These are phyloP conservation scores for Strobilomyces confusus DNA, from an alignment of 768 basidiomycete genomes.

Conservation along the genomic window DNA sequence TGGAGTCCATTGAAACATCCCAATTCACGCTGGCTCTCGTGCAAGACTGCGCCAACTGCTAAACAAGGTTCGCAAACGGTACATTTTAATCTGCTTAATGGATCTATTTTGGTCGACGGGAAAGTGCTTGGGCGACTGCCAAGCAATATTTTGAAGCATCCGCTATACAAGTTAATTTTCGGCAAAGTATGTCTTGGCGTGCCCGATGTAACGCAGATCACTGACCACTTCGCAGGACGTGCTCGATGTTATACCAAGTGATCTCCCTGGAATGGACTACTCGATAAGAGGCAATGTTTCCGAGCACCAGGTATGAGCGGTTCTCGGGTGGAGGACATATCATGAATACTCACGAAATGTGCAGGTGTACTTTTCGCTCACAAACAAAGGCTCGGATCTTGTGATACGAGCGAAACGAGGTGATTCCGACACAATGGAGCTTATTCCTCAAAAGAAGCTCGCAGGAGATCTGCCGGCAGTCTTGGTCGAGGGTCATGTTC, in stretches of 20 bases:
- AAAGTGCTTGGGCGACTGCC: slow-evolving; percentile 37
- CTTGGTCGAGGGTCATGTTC: slow-evolving; percentile 21
- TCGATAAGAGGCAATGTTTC: slow-evolving; percentile 16
- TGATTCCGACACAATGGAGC: slow-evolving; percentile 9
- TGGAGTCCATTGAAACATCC: slow-evolving; percentile 19
- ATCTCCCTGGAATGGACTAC: slow-evolving; percentile 23
- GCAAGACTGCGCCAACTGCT: slow-evolving; percentile 5
- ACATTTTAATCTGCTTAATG: slow-evolving; percentile 37
- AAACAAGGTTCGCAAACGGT: slow-evolving; percentile 27
- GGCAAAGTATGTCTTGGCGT: slow-evolving; percentile 25
- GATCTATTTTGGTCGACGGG: slow-evolving; percentile 23
- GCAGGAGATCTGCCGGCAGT: slow-evolving; percentile 23
- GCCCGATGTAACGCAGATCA: background rate
- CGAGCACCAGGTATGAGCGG: slow-evolving; percentile 14
- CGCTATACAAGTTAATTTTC: slow-evolving; percentile 29
- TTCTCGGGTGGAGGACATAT: background rate
- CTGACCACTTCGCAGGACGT: background rate
- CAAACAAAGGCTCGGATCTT: background rate
- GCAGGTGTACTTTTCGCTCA: background rate
- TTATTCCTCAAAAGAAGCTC: slow-evolving; percentile 25
- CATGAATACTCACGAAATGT: background rate
- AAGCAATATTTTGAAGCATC: slow-evolving; percentile 21
- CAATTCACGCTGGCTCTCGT: slow-evolving; percentile 18
- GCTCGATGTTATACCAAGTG: slow-evolving; percentile 16
- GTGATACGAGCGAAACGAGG: slow-evolving; percentile 15